Base-by-base conservation (phyloP, 1,284 basidiomycete genomes). In the Takashimella tepidaria region DNA sequence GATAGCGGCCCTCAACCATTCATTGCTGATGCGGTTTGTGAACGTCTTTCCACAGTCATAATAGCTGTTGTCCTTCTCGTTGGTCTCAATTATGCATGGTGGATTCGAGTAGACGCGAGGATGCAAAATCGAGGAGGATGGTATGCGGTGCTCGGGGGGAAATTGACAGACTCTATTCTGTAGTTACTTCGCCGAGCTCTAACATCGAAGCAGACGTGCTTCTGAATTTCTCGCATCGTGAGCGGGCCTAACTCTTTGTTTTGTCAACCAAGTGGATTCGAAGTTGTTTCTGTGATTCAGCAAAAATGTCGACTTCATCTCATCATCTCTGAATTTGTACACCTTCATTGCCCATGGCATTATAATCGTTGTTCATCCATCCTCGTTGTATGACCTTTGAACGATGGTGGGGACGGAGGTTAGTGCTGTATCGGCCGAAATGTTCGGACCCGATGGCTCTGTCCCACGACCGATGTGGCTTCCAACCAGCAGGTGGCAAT, bases 71-170 rank as follows among this genome's bases (percentile, higher is more conserved):
- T 51, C 10, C 55, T 67, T 10, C 57, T 67, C 21, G 4, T 60
- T 16, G 20, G 47, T 8, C 56, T 67, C 11, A 63, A 62, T 43
- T 41, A 50, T 2, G 41, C 60, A 1, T 67, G 65, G 65, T 13
- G 54, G 13, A n/a, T 51, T 19, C 52, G 63, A 11, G 40, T 60
- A 19, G 45, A 54, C 27, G n/a, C 20, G 2, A 40, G 49, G 19
- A 48, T 57, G 0, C 47, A 31, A 8, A 12, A 21, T 1, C 25
- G 40, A 3, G 61, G 63, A 3, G 61, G 63, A 0, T 58, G 57
- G 56, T 26, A 40, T 11, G 16, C 49, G 12, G 13, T 49, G 20
- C 31, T 51, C 21, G 23, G 23, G n/a, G n/a, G n/a, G n/a, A n/a
- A n/a, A n/a, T n/a, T n/a, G n/a, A n/a, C n/a, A n/a, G n/a, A n/a